These are phyloP conservation scores for Crithidia sp. DNA, from an alignment of 208 protist genomes.

Conservation along the genomic window DNA sequence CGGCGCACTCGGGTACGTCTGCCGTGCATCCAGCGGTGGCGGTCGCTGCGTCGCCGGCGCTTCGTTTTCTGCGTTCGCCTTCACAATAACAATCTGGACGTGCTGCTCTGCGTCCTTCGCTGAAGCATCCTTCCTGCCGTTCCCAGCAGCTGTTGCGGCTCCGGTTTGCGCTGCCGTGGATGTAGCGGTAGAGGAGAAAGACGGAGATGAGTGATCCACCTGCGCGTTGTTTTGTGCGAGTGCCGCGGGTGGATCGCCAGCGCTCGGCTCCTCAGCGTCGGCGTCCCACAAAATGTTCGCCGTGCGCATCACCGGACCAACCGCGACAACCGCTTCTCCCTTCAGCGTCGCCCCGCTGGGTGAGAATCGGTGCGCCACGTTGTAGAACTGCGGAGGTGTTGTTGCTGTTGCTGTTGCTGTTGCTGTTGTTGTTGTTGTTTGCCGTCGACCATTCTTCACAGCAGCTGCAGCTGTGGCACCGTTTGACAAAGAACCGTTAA, in stretches of 20 bases:
- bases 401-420: conserved; percentile 3
- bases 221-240: too few species aligned
- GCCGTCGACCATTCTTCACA: neutral
- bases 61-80: neutral
- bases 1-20: conserved; percentile 2
- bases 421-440: conserved; percentile 4
- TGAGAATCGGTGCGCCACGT: neutral
- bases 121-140: neutral
- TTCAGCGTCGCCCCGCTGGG: conserved; percentile 1
- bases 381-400: conserved; percentile 3
- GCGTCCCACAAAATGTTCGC: conserved; percentile 18
- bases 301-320: neutral
- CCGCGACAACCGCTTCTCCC: neutral
- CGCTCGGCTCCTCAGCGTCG: neutral
- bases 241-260: too few species aligned
- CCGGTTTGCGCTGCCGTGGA: neutral
- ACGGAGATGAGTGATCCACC: too few species aligned
- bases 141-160: neutral
- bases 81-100: conserved; percentile 24
- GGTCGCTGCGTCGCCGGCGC: conserved; percentile 11
- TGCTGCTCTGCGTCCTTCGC: conserved; percentile 12
- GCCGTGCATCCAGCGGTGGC: conserved; percentile 11
- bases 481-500: too few species aligned
- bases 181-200: neutral
- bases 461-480: neutral